phyloP scores from a whole-genome alignment of 345 rosid genomes.

The Citrus mangshanensis region DNA sequence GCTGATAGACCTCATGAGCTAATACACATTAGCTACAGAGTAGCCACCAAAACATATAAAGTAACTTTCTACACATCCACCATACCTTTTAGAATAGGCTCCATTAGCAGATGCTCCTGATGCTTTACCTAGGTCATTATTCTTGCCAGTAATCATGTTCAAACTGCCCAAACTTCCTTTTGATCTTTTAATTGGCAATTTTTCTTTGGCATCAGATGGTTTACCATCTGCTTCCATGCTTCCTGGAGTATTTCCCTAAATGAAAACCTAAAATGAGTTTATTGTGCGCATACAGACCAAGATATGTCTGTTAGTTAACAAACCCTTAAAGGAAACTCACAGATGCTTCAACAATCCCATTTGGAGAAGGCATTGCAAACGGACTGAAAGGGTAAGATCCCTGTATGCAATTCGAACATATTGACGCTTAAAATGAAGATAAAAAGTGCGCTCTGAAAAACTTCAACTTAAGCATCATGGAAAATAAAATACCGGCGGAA shows the following conservation, averaged over 20 bases:
- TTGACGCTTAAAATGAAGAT: conserved; percentile 1
- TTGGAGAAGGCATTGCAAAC: conserved; percentile 93
- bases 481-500: conserved; percentile 70
- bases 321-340: conserved; percentile 42
- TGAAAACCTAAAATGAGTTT: conserved; percentile 15
- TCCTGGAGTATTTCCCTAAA: conserved; percentile 79
- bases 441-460: conserved; percentile 8
- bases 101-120: conserved; percentile 81
- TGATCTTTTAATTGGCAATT: conserved; percentile 95
- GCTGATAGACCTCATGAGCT: conserved; percentile 3
- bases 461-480: conserved; percentile 12
- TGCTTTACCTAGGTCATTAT: conserved; percentile 63
- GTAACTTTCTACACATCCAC: background rate
- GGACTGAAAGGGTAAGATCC: conserved; percentile 98
- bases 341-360: conserved; percentile 78
- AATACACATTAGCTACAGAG: background rate
- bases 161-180: conserved; percentile 97
- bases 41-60: background rate
- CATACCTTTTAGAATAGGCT: conserved; percentile 80
- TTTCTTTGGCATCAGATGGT: conserved; percentile 85
- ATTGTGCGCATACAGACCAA: conserved; percentile 9
- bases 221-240: conserved; percentile 69
- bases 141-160: conserved; percentile 87
- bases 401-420: conserved; percentile 33
- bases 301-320: conserved; percentile 7